Percentiles rank a stretch among this genome's conserved stretches.
These are phyloP conservation scores for Lupinus albus DNA, from an alignment of 306 rosid genomes.

Conservation along the genomic window DNA sequence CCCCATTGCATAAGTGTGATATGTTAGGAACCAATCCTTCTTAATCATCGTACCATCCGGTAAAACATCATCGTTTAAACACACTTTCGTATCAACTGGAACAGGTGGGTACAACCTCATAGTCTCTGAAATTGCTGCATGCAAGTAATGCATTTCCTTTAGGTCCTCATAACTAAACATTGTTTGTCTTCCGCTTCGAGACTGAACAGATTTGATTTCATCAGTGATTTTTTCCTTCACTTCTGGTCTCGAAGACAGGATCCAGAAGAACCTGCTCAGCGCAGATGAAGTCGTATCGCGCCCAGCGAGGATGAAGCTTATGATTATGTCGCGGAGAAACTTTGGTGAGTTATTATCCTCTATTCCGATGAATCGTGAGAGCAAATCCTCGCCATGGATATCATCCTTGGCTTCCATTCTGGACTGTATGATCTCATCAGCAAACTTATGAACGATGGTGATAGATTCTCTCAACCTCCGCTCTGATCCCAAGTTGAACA, in stretches of 20 bases:
- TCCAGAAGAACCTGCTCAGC: constrained; percentile 76
- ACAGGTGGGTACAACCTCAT: constrained; percentile 75
- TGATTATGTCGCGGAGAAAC: constrained; percentile 64
- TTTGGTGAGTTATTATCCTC: constrained; percentile 45
- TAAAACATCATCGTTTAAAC: constrained; percentile 53
- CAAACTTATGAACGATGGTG: constrained; percentile 52
- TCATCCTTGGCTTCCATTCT: constrained; percentile 42
- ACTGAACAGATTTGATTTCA: constrained; percentile 47
- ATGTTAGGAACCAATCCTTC: constrained; percentile 60
- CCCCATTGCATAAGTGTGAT: constrained; percentile 77
- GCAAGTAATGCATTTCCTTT: constrained; percentile 70
- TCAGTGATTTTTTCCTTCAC: constrained; percentile 38
- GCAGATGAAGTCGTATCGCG: constrained; percentile 78
- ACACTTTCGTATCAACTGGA: constrained; percentile 52
- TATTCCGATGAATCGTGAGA: constrained; percentile 63
- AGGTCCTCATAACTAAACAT: constrained; percentile 54
- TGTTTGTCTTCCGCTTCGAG: constrained; percentile 4
- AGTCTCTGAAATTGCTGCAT: constrained; percentile 66
- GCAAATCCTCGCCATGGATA: constrained; percentile 41
- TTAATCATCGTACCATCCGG: constrained; percentile 62
- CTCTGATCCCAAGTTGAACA: constrained; percentile 55
- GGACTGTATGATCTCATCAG: constrained; percentile 53
- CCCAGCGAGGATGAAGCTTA: no score
- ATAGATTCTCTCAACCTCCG: constrained; percentile 50
- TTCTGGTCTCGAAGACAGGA: constrained; percentile 46